Conservation (phyloP, 805 yeast genomes). For the Metschnikowia koreensis region DNA sequence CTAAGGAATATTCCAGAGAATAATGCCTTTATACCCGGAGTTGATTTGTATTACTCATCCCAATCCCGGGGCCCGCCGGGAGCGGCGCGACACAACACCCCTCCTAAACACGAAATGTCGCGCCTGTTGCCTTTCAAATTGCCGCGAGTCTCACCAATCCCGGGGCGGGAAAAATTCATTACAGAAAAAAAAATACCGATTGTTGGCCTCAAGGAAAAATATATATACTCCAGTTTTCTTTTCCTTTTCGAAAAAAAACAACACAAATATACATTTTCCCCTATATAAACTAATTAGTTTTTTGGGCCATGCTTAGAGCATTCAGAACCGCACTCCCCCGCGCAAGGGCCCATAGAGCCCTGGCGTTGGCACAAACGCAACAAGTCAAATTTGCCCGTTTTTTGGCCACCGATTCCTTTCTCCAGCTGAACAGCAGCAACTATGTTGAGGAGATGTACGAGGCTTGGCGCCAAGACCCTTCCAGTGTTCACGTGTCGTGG, state of each 20-base stretch:
- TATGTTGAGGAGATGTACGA: slow-evolving; percentile 98
- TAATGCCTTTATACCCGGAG: too few species aligned
- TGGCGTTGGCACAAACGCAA: slow-evolving; percentile 15
- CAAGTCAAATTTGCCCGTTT: slow-evolving; percentile 19
- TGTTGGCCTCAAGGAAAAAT: slow-evolving; percentile 2
- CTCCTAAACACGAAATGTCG: slow-evolving; percentile 5
- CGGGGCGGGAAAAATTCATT: slow-evolving; percentile 11
- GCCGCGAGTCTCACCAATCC: slow-evolving; percentile 11
- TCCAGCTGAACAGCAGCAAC: slow-evolving; percentile 80
- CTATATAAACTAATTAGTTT: not conserved
- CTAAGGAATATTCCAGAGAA: too few species aligned
- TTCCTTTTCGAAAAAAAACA: not conserved
- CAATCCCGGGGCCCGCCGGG: slow-evolving; percentile 6
- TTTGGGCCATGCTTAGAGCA: slow-evolving; percentile 40
- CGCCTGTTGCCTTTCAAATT: slow-evolving; percentile 1
- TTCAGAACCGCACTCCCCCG: slow-evolving; percentile 38
- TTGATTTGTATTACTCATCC: too few species aligned
- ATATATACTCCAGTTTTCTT: slow-evolving; percentile 2
- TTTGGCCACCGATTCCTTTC: slow-evolving; percentile 64
- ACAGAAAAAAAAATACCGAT: slow-evolving; percentile 3
- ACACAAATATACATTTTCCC: not conserved
- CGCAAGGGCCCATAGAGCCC: slow-evolving; percentile 32
- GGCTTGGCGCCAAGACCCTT: slow-evolving; percentile 90
- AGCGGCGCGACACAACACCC: slow-evolving; percentile 5
- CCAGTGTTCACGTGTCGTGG: slow-evolving; percentile 94